Conservation (phyloP, 345 rosid genomes). For the Excoecaria agallocha region DNA sequence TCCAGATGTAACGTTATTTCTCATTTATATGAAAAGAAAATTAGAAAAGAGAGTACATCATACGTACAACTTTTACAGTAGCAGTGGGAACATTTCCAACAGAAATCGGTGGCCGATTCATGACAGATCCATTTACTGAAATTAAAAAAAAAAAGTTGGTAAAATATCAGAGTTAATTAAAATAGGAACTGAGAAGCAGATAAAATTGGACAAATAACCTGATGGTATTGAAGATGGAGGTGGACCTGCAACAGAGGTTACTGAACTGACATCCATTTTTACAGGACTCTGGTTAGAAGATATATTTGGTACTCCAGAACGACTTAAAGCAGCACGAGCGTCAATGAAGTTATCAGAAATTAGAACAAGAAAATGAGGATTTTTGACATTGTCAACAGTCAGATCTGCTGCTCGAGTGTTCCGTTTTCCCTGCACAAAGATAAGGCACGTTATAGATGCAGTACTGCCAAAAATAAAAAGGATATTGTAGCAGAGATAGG, state of each 20-base stretch:
- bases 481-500: no score
- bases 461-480: no score
- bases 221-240: conserved; percentile 57
- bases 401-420: conserved; percentile 64
- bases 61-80: conserved; percentile 88
- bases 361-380: conserved; percentile 73
- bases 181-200: not conserved
- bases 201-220: conserved; percentile 42
- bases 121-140: conserved; percentile 63
- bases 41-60: conserved; percentile 14
- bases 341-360: conserved; percentile 88
- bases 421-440: conserved; percentile 68
- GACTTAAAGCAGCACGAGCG: conserved; percentile 84
- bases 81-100: conserved; percentile 70
- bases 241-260: conserved; percentile 62
- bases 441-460: no score
- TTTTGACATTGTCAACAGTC: conserved; percentile 59
- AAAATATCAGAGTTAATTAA: conserved; percentile 6
- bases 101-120: conserved; percentile 65
- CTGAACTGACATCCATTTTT: conserved; percentile 75
- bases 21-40: conserved; percentile 9
- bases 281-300: conserved; percentile 68
- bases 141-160: conserved; percentile 11
- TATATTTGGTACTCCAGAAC: conserved; percentile 60
- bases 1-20: conserved; percentile 11